A percentile compares a stretch with the other conserved stretches of the same genome.
Evolutionary conservation across 768 basidiomycete genomes (phyloP).

Genomic region (Russula abietina): DNA sequence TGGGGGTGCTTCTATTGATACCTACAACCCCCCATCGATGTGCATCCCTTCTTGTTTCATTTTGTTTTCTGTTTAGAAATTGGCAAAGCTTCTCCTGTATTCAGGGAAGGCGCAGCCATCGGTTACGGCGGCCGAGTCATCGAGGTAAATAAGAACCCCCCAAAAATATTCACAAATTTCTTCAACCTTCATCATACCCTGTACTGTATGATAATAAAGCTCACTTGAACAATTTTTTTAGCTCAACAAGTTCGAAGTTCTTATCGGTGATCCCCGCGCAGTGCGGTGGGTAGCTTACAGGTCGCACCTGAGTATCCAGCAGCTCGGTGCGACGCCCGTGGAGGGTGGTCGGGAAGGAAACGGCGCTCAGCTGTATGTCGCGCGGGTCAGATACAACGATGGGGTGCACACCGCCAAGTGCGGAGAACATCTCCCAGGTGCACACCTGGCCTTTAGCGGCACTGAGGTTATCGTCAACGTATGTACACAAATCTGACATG

Average conservation of each 20-base stretch:
- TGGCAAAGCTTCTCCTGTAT: slow-evolving; percentile 55
- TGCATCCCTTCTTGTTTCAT: too few relatives aligned
- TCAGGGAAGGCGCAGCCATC: slow-evolving; percentile 60
- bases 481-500: too few relatives aligned
- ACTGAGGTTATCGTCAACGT: slow-evolving; percentile 50
- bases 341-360: slow-evolving; percentile 63
- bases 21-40: too few relatives aligned
- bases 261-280: slow-evolving; percentile 54
- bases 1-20: too few relatives aligned
- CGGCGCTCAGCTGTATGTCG: slow-evolving; percentile 56
- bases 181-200: too few relatives aligned
- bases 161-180: too few relatives aligned
- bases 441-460: slow-evolving; percentile 45
- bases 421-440: slow-evolving; percentile 47
- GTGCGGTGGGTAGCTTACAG: slow-evolving; percentile 51
- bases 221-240: too few relatives aligned
- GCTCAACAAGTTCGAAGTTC: slow-evolving; percentile 60
- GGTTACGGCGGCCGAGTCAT: slow-evolving; percentile 56
- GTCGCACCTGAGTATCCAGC: slow-evolving; percentile 41
- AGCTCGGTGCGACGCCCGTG: slow-evolving; percentile 48
- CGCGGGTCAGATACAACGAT: slow-evolving; percentile 47
- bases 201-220: too few relatives aligned
- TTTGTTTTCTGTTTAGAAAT: slow-evolving; percentile 39
- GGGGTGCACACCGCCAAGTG: slow-evolving; percentile 61
- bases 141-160: slow-evolving; percentile 48